Percentiles rank a stretch among this genome's conserved stretches.
Evolutionary conservation across 768 basidiomycete species (phyloP).

Genomic region (Auricularia auricula-judae): DNA sequence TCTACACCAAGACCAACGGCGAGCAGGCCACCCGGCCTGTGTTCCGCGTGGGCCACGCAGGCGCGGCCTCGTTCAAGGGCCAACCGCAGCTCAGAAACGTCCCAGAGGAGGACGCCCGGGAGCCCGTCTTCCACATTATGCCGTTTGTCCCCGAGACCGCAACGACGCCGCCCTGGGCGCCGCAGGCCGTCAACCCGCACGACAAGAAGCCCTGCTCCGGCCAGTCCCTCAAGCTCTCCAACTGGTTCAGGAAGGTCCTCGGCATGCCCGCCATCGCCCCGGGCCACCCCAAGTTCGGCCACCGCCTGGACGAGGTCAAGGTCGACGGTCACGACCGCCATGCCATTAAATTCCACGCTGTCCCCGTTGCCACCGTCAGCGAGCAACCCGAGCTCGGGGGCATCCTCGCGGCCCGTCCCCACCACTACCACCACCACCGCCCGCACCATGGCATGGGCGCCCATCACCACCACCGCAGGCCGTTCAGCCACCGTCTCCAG

Average conservation of each 20-base stretch:
- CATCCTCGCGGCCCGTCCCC: constrained; percentile 5
- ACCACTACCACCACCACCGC: constrained; percentile 15
- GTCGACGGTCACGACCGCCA: constrained; percentile 1
- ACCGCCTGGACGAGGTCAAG: constrained; percentile 11
- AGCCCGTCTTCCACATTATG: background rate
- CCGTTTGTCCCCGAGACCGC: background rate
- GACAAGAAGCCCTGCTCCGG: constrained; percentile 16
- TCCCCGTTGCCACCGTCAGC: constrained; percentile 20
- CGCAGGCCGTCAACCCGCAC: background rate
- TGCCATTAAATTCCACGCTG: constrained; percentile 13
- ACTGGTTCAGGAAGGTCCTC: constrained; percentile 43
- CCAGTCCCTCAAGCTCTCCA: constrained; percentile 42
- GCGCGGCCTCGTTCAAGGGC: background rate
- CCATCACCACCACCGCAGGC: constrained; percentile 13
- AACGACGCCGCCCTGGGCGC: background rate
- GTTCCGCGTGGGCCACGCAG: background rate
- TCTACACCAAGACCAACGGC: background rate
- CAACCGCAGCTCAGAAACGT: background rate
- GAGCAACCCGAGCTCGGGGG: constrained; percentile 7
- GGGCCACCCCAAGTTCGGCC: constrained; percentile 2
- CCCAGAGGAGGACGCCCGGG: background rate
- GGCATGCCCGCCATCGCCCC: constrained; percentile 40
- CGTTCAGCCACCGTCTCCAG: constrained; percentile 53
- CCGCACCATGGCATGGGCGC: constrained; percentile 18
- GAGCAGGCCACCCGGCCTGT: background rate